Percentiles rank a stretch among this genome's conserved stretches.
These are phyloP conservation scores for Gnomoniopsis sp. DNA, from an alignment of 2,329 filamentous ascomycete genomes.

Conservation along the genomic window DNA sequence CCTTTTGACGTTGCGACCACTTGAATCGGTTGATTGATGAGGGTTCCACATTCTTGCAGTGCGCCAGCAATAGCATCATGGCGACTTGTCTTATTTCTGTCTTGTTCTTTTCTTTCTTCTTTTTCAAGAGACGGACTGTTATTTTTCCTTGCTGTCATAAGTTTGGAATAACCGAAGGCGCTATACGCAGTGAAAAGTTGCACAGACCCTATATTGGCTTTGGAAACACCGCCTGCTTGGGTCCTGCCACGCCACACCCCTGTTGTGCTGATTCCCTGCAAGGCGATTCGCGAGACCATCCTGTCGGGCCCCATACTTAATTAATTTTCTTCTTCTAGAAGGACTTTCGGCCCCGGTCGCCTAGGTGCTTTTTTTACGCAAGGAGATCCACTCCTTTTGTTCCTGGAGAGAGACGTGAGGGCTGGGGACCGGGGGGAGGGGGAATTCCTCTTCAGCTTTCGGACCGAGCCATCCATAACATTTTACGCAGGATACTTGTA, in stretches of 20 bases:
- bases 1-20: not conserved
- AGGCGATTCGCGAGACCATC: conserved; percentile 12
- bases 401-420: not conserved
- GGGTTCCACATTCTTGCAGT: not conserved
- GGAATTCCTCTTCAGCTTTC: not conserved
- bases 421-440: no score
- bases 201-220: not conserved
- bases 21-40: not conserved
- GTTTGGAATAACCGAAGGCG: no score
- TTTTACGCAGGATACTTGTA: no score
- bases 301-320: conserved; percentile 4
- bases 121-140: no score
- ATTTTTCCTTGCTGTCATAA: no score
- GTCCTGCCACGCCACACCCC: conserved; percentile 13
- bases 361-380: not conserved
- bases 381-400: not conserved
- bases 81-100: no score
- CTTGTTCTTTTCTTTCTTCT: no score
- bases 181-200: not conserved
- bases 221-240: conserved; percentile 7
- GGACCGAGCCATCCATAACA: not conserved
- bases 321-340: conserved; percentile 1
- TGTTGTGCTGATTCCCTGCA: conserved; percentile 10
- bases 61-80: no score
- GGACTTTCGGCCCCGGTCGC: not conserved